Percentiles rank a stretch among this genome's conserved stretches.
Evolutionary conservation across 176 grass and related monocot species (phyloP).

Genomic region (Raddia guianensis): DNA sequence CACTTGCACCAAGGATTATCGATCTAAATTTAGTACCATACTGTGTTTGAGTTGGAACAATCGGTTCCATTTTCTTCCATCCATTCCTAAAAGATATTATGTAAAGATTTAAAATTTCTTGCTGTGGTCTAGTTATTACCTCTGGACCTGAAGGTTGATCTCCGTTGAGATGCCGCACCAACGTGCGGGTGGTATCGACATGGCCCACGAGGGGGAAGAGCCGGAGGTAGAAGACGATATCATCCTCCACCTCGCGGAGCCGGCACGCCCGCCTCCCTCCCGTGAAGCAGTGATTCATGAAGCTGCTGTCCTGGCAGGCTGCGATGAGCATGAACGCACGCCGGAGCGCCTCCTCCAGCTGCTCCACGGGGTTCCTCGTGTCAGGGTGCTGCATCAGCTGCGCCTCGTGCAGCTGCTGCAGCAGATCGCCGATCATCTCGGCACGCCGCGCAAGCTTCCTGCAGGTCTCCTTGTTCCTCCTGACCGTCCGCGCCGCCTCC

Average conservation of each 20-base stretch:
- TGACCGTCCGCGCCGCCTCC: conserved; percentile 48
- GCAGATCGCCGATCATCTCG: conserved; percentile 62
- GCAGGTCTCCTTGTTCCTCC: conserved; percentile 67
- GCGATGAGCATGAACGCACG: conserved; percentile 52
- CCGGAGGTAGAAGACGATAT: conserved; percentile 70
- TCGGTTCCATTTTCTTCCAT: not conserved
- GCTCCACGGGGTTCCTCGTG: conserved; percentile 72
- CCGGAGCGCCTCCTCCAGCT: conserved; percentile 63
- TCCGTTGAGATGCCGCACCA: conserved; percentile 32
- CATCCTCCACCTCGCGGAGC: conserved; percentile 62
- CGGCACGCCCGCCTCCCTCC: conserved; percentile 56
- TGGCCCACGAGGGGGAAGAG: conserved; percentile 76
- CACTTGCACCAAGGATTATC: not conserved
- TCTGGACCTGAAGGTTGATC: not conserved
- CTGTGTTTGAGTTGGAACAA: not conserved
- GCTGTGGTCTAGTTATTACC: conserved; percentile 16
- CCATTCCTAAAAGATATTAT: not conserved
- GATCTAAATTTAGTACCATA: not conserved
- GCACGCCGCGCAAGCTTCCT: conserved; percentile 56
- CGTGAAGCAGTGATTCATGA: conserved; percentile 52
- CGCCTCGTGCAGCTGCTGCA: conserved; percentile 53
- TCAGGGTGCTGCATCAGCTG: conserved; percentile 67
- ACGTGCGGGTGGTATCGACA: conserved; percentile 53
- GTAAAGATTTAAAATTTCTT: not conserved
- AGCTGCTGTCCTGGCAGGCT: conserved; percentile 59